Evolutionary conservation across 257 asterid genomes (phyloP), one percentile per base, ranked within the genome.

Genomic region (Leptodermis oblonga): DNA sequence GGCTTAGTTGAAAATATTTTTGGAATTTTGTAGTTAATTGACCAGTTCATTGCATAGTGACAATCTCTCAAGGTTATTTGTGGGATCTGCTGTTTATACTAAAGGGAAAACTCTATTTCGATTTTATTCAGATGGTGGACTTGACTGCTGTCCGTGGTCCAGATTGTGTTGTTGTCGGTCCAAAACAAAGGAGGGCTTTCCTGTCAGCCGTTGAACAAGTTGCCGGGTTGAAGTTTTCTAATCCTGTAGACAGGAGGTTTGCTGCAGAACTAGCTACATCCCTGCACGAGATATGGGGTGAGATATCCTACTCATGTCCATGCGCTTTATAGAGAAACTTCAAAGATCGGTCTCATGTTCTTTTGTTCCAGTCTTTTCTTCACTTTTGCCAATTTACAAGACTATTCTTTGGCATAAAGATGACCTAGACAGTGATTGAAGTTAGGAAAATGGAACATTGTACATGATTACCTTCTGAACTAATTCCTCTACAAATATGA

Each of bases 211-310:
- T 86, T 71, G 95, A 85, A 80, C 95, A 88, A 80, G 87, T 89
- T 25, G 71, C 79, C 43, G 81, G 82, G 56, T 65, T 70, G 75
- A 89, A 85, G 54, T 74, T 76, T 33, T 82, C 80, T 55, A 82
- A 71, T 74, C 82, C 88, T 67, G 80, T 88, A 48, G 95, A 88
- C 69, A 87, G 90, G 79, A 90, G 85, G 71, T 85, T 79, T 74
- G 68, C 85, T 60, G 71, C 78, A 69, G 94, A 90, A 23, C 82
- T 90, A 65, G 89, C 89, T 58, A 82, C 74, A 74, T 56, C 76
- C 28, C 63, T 92, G 83, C 87, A 79, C 73, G 95, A 83, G 62
- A 74, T 81, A 48, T 92, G 94, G 95, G 96, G 90, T 90, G 78
- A 90, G 95, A 72, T 67, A 26, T 53, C 69, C 53, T 65, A 58